phyloP scores from a whole-genome alignment of 225 moss, liverwort and hornwort species.

The Polytrichum formosum region DNA sequence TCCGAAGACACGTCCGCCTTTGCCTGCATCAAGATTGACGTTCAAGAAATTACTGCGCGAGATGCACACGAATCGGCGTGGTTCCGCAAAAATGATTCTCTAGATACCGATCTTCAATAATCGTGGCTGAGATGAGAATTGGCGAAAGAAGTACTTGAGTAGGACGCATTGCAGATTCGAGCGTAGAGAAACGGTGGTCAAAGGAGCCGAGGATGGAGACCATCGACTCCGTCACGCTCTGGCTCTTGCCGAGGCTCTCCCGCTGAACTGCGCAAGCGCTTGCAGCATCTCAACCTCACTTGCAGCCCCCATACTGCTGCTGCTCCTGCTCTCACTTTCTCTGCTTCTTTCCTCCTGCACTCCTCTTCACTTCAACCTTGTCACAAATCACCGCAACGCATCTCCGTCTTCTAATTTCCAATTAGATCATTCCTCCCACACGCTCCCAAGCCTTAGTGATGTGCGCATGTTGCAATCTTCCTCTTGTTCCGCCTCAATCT shows the following conservation, averaged over 20 bases:
- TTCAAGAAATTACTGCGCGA: too few species aligned
- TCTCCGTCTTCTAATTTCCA: neutral
- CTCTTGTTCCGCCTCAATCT: neutral
- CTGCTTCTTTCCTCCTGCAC: neutral
- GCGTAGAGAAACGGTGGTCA: slow-evolving; percentile 62
- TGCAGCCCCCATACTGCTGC: slow-evolving; percentile 52
- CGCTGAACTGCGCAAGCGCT: slow-evolving; percentile 60
- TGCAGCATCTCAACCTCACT: slow-evolving; percentile 59
- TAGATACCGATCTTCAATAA: too few species aligned
- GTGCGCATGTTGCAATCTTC: neutral
- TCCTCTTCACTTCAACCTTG: neutral
- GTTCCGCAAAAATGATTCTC: too few species aligned
- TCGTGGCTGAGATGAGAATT: neutral
- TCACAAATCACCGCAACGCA: neutral
- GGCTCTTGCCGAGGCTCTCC: slow-evolving; percentile 61
- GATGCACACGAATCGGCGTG: too few species aligned
- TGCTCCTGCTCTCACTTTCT: neutral
- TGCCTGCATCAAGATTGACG: too few species aligned
- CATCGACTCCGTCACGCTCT: slow-evolving; percentile 62
- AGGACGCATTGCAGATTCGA: slow-evolving; percentile 84
- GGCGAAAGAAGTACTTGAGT: slow-evolving; percentile 46
- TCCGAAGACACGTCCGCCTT: too few species aligned
- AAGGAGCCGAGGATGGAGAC: slow-evolving; percentile 76
- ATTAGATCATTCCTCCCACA: too few species aligned
- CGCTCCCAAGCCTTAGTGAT: too few species aligned